Percentiles rank a stretch among this genome's conserved stretches.
phyloP scores from a whole-genome alignment of 441 rosid genomes.

The Brassica balearica region DNA sequence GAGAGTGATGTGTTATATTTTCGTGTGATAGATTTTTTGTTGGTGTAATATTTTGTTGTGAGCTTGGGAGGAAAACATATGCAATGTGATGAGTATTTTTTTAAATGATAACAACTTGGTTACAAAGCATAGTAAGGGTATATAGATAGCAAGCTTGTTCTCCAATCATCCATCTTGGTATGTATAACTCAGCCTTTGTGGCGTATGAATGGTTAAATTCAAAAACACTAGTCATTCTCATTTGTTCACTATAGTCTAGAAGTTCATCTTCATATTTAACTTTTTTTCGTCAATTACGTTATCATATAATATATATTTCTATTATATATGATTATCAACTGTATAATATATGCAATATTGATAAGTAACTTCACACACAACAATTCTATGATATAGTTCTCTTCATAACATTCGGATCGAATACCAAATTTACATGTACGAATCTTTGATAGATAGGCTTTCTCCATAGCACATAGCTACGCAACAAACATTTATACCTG shows the following conservation, averaged over 20 bases:
- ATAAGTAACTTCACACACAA: too few relatives aligned
- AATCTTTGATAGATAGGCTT: too few relatives aligned
- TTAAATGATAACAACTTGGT: neutral
- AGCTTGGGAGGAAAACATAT: conserved; percentile 4
- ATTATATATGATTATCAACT: too few relatives aligned
- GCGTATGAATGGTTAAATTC: neutral
- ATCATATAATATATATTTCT: too few relatives aligned
- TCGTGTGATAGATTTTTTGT: neutral
- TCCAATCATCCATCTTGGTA: neutral
- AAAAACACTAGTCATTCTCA: neutral
- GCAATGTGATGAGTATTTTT: conserved; percentile 8
- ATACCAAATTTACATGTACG: too few relatives aligned
- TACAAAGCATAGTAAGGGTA: neutral
- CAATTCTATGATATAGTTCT: too few relatives aligned
- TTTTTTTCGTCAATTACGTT: neutral
- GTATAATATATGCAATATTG: too few relatives aligned
- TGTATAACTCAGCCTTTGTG: too few relatives aligned
- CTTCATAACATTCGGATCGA: too few relatives aligned
- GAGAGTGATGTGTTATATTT: neutral
- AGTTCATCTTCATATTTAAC: neutral
- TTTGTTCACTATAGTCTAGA: neutral
- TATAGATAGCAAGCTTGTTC: neutral
- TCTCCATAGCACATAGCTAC: too few relatives aligned
- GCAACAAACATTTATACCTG: too few relatives aligned
- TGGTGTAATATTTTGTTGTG: neutral